phyloP scores from a whole-genome alignment of 352 stramenopile species.

The Blastocystis sp. region DNA sequence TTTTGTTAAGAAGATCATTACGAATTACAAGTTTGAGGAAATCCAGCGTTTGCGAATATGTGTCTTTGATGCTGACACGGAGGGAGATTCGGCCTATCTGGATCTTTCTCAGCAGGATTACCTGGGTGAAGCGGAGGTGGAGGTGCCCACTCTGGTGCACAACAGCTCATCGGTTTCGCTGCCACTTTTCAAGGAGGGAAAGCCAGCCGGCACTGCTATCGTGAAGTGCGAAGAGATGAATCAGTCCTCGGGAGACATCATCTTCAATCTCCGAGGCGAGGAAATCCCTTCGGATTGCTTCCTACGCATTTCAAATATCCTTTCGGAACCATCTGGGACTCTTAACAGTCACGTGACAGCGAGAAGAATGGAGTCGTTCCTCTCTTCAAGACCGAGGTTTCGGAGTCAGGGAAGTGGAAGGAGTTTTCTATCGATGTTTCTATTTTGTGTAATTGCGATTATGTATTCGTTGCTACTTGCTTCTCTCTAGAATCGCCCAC shows the following conservation, averaged over 20 bases:
- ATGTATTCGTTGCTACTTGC: background rate
- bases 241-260: slow-evolving; percentile 66
- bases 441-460: slow-evolving; percentile 74
- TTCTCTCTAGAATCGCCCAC: slow-evolving; percentile 64
- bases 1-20: slow-evolving; percentile 74
- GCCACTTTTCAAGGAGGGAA: slow-evolving; percentile 6
- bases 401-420: slow-evolving; percentile 72
- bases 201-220: slow-evolving; percentile 68
- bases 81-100: slow-evolving; percentile 68
- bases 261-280: slow-evolving; percentile 68
- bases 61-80: slow-evolving; percentile 77
- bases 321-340: slow-evolving; percentile 72
- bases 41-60: slow-evolving; percentile 76
- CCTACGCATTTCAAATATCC: slow-evolving; percentile 64
- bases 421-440: slow-evolving; percentile 69
- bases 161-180: slow-evolving; percentile 61
- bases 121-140: slow-evolving; percentile 70
- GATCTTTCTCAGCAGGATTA: slow-evolving; percentile 69
- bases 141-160: slow-evolving; percentile 70
- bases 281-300: background rate
- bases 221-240: slow-evolving; percentile 70
- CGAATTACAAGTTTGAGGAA: slow-evolving; percentile 76
- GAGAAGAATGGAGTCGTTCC: slow-evolving; percentile 70
- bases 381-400: slow-evolving; percentile 71
- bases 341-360: slow-evolving; percentile 68